Conservation (phyloP, 202 grass and related monocot genomes). For the Cymbopogon flexuosus region DNA sequence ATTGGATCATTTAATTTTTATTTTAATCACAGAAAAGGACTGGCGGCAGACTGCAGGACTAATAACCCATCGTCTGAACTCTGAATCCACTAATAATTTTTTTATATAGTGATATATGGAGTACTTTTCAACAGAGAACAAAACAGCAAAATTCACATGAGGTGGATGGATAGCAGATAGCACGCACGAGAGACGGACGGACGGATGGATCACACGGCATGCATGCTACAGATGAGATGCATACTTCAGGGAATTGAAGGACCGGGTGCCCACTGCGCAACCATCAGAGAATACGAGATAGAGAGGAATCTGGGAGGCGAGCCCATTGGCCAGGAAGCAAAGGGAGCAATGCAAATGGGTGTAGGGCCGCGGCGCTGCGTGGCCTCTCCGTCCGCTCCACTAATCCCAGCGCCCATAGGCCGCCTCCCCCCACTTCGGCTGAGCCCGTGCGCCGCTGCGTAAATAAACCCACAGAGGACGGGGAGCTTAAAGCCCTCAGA, state of each 20-base stretch:
- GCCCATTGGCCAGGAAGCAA: slow-evolving; percentile 55
- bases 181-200: neutral
- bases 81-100: slow-evolving; percentile 9
- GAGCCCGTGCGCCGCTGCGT: neutral
- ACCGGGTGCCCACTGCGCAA: neutral
- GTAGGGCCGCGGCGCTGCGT: slow-evolving; percentile 36
- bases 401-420: slow-evolving; percentile 45
- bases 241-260: neutral
- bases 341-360: neutral
- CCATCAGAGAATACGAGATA: slow-evolving; percentile 28
- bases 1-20: neutral
- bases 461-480: neutral
- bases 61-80: neutral
- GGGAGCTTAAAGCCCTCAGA: slow-evolving; percentile 34
- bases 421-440: neutral
- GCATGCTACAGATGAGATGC: neutral
- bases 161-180: neutral
- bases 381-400: slow-evolving; percentile 43
- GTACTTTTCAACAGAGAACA: neutral
- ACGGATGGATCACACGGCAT: neutral
- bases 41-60: neutral
- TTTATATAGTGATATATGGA: too few relatives aligned
- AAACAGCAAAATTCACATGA: slow-evolving; percentile 18
- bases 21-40: neutral
- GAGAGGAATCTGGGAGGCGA: slow-evolving; percentile 52